Base-by-base conservation (phyloP, 768 basidiomycete genomes). In the Pleurotus ostreatus region DNA sequence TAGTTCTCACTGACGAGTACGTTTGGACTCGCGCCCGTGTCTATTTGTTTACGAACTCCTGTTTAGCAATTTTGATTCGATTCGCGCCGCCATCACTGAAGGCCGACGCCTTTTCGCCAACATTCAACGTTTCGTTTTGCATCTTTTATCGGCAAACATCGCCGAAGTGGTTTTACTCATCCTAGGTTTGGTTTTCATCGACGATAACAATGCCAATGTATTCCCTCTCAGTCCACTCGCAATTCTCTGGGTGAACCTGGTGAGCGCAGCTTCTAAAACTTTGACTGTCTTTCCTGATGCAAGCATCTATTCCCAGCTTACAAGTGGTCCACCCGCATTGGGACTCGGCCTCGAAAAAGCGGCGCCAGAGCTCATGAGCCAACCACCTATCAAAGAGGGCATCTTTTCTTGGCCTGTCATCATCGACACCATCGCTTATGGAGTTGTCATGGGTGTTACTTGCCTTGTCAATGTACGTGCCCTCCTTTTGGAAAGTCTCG, bases 1-100 rank as follows among this genome's bases (percentile, higher is more conserved):
- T 92, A 64, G 86, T 92, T 62, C 76, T 91, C 41, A 88, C 89
- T 86, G 83, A 87, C 65, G 85, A 86, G 69, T 86, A 86, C 66
- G 90, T 92, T 65, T 71, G 85, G 2, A n/a, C 30, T 2, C 86
- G 85, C 91, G 85, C 91, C 62, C 85, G n/a, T 89, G 56, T 48
- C 9, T 18, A 22, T 34, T 8, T 20, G 5, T 26, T 34, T 8
- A 16, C 30, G 38, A 9, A 34, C 30, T 34, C 2, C 30, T 15
- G 22, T 8, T 15, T 38, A 74, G 73, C 64, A 82, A 84, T 67
- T 84, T 85, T 63, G 77, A 81, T 40, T 82, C 81, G 8, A 84
- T 85, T 58, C 74, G 77, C 15, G 75, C 79, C 47, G 82, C 82
- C 2, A 75, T 83, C 60, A 69, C 74, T 53, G 80, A 83, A 66